Conservation (phyloP, 768 basidiomycete species). For the Agaricus sinodeliciosus region DNA sequence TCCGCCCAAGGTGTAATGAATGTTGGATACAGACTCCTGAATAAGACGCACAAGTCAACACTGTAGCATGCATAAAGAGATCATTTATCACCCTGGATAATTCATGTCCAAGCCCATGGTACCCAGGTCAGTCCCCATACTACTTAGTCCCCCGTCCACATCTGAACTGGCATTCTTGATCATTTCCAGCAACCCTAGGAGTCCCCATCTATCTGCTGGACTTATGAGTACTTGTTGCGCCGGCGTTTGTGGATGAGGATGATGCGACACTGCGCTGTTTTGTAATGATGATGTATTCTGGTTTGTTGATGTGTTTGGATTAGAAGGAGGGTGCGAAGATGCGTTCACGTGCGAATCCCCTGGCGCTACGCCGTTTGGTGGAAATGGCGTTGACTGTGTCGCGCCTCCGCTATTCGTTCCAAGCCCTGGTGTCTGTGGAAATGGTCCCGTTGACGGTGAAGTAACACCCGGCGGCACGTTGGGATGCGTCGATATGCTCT, state of each 20-base stretch:
- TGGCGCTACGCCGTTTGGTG: conserved; percentile 29
- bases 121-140: conserved; percentile 86
- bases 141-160: conserved; percentile 72
- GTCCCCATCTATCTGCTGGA: conserved; percentile 93
- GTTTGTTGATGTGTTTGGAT: conserved; percentile 28
- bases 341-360: conserved; percentile 26
- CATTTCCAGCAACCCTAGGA: conserved; percentile 78
- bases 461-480: conserved; percentile 44
- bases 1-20: conserved; percentile 98
- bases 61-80: conserved; percentile 13
- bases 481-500: conserved; percentile 39
- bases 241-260: conserved; percentile 73
- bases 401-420: conserved; percentile 21
- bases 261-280: conserved; percentile 26
- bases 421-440: conserved; percentile 20
- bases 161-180: conserved; percentile 76
- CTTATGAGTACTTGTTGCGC: conserved; percentile 90
- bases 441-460: conserved; percentile 22
- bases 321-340: conserved; percentile 26
- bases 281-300: conserved; percentile 27
- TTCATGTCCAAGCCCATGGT: conserved; percentile 90
- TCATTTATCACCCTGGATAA: conserved; percentile 61
- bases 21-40: conserved; percentile 79
- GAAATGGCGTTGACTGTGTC: conserved; percentile 25
- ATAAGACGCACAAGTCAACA: conserved; percentile 10